Conservation (phyloP, 176 grass and related monocot species). For the Musa beccarii region DNA sequence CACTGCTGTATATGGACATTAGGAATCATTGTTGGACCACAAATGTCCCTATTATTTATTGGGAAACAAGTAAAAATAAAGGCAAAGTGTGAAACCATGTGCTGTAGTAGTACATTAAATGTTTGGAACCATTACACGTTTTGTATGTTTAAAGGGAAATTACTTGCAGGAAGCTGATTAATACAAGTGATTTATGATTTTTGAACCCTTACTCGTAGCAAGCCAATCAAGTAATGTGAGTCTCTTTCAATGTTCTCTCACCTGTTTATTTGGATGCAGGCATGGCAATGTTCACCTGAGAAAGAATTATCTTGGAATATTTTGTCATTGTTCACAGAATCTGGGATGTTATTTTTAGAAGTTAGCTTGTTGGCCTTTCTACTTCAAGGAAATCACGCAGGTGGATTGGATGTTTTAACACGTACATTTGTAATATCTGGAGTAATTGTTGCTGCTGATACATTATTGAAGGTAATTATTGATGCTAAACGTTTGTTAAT, state of each 20-base stretch:
- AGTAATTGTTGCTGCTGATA: slow-evolving; percentile 78
- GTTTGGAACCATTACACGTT: no score
- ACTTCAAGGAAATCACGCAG: slow-evolving; percentile 93
- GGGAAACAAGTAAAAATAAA: no score
- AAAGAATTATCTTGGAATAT: slow-evolving; percentile 85
- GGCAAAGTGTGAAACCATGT: no score
- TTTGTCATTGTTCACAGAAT: slow-evolving; percentile 70
- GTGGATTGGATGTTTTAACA: slow-evolving; percentile 72
- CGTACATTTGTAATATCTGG: slow-evolving; percentile 83
- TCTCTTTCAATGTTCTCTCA: slow-evolving; percentile 10
- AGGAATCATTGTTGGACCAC: no score
- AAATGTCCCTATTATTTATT: no score
- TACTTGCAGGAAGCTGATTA: neutral
- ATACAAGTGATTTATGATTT: neutral
- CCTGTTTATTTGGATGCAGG: slow-evolving; percentile 36
- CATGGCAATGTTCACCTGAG: slow-evolving; percentile 66
- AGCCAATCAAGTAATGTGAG: neutral
- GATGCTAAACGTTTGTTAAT: neutral
- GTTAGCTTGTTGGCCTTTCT: slow-evolving; percentile 89
- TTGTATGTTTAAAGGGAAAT: no score
- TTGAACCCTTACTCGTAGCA: neutral
- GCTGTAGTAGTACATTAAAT: no score
- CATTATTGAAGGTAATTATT: slow-evolving; percentile 74
- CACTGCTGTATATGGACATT: no score
- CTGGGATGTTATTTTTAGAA: slow-evolving; percentile 89